Percentiles rank a stretch among this genome's conserved stretches.
These are phyloP conservation scores for Phytophthora sp. DNA, from an alignment of 352 stramenopile genomes.

Conservation along the genomic window DNA sequence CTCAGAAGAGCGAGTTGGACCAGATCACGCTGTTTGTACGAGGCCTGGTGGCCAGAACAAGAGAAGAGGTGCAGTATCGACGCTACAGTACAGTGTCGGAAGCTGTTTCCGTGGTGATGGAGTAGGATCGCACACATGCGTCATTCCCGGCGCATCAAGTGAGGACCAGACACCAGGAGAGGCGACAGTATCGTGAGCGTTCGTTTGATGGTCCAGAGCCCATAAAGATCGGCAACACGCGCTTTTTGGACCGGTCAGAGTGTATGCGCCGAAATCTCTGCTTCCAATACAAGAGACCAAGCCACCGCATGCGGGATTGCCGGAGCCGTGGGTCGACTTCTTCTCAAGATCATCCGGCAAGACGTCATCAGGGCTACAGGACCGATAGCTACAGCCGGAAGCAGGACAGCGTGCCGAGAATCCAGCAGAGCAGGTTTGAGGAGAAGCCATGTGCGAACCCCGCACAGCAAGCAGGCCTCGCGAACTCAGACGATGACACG, in stretches of 20 bases:
- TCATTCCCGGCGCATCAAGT: too few species aligned
- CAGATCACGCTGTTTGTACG: too few species aligned
- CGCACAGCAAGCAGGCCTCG: too few species aligned
- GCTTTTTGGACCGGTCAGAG: constrained; percentile 2
- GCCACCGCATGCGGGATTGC: background rate
- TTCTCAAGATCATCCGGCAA: too few species aligned
- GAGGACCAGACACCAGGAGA: too few species aligned
- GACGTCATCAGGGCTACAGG: background rate
- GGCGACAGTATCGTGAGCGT: background rate
- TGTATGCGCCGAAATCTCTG: constrained; percentile 4
- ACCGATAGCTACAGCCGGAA: background rate
- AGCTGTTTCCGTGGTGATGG: too few species aligned
- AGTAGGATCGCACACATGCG: too few species aligned
- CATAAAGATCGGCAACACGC: constrained; percentile 14
- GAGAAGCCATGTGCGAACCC: background rate
- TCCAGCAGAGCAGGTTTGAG: background rate
- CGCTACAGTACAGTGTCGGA: too few species aligned
- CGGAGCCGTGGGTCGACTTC: background rate
- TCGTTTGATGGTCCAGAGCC: constrained; percentile 2
- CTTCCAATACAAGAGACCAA: constrained; percentile 3
- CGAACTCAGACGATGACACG: too few species aligned
- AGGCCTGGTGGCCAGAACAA: too few species aligned
- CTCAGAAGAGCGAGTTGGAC: background rate
- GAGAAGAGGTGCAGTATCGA: too few species aligned
- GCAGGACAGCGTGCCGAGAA: background rate